Conservation (phyloP, 352 stramenopile genomes). For the Globisporangium nagaii region DNA sequence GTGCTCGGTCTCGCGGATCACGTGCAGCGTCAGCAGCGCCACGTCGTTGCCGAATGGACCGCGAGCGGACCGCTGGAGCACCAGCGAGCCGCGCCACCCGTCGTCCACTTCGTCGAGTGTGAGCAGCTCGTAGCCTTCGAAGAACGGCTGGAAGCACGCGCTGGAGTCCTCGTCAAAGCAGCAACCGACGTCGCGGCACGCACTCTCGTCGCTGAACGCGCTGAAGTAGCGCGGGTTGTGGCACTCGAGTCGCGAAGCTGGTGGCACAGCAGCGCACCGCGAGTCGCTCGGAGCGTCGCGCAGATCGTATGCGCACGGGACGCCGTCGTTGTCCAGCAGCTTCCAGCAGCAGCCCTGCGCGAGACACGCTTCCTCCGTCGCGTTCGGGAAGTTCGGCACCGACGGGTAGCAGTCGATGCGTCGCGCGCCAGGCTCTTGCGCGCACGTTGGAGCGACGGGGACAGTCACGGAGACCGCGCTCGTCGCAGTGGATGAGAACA, state of each 20-base stretch:
- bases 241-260: slow-evolving; percentile 51
- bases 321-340: slow-evolving; percentile 38
- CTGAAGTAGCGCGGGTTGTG: slow-evolving; percentile 61
- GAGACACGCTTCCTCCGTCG: slow-evolving; percentile 71
- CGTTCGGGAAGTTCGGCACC: slow-evolving; percentile 50
- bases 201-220: slow-evolving; percentile 21
- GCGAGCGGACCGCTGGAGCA: slow-evolving; percentile 29
- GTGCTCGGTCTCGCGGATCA: slow-evolving; percentile 41
- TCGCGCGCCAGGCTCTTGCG: not conserved
- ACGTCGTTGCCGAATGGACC: slow-evolving; percentile 82
- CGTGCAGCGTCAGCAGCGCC: slow-evolving; percentile 48
- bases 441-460: too few relatives aligned
- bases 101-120: slow-evolving; percentile 41
- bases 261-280: slow-evolving; percentile 31
- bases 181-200: slow-evolving; percentile 54
- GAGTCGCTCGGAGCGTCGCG: slow-evolving; percentile 9
- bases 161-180: slow-evolving; percentile 48
- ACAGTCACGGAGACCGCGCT: too few relatives aligned
- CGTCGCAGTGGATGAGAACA: too few relatives aligned
- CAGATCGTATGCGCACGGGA: slow-evolving; percentile 61
- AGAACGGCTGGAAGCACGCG: slow-evolving; percentile 66
- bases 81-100: slow-evolving; percentile 55
- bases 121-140: slow-evolving; percentile 64
- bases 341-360: slow-evolving; percentile 85
- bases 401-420: slow-evolving; percentile 75